Percentiles rank a stretch among this genome's conserved stretches.
These are phyloP conservation scores for Colletotrichum sansevieriae DNA, from an alignment of 2,329 filamentous ascomycete species.

Conservation along the genomic window DNA sequence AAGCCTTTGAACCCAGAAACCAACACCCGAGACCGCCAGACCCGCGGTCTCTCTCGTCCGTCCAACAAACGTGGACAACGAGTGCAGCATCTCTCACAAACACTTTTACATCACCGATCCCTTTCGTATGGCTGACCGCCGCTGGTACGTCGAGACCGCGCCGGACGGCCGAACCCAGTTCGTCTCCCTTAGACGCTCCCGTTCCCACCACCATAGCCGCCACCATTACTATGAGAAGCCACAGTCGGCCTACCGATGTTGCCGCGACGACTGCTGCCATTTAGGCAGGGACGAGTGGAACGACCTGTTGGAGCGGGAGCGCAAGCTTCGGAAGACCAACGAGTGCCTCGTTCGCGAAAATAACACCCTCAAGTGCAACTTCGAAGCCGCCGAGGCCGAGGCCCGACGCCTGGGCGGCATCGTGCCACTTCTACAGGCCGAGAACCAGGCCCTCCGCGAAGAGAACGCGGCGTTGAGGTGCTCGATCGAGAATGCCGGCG, in stretches of 20 bases:
- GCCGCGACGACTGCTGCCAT: slow-evolving; percentile 52
- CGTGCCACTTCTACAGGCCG: slow-evolving; percentile 54
- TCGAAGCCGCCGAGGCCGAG: slow-evolving; percentile 53
- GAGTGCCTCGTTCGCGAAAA: slow-evolving; percentile 50
- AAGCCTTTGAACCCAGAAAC: background rate
- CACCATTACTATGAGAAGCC: slow-evolving; percentile 46
- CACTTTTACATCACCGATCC: slow-evolving; percentile 19
- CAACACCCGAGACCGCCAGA: background rate
- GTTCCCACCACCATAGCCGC: slow-evolving; percentile 50
- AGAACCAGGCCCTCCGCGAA: slow-evolving; percentile 52
- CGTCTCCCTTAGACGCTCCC: slow-evolving; percentile 56
- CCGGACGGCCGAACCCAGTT: slow-evolving; percentile 52
- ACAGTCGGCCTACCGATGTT: slow-evolving; percentile 18
- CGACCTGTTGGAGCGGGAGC: slow-evolving; percentile 53
- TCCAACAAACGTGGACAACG: slow-evolving; percentile 38
- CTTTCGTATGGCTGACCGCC: slow-evolving; percentile 50
- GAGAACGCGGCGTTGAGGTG: slow-evolving; percentile 57
- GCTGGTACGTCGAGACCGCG: slow-evolving; percentile 53
- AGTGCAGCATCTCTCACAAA: slow-evolving; percentile 29
- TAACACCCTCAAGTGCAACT: slow-evolving; percentile 51
- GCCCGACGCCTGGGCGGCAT: slow-evolving; percentile 51
- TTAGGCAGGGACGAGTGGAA: slow-evolving; percentile 55
- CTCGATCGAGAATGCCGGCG: slow-evolving; percentile 51
- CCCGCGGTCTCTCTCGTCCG: slow-evolving; percentile 18
- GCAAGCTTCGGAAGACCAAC: slow-evolving; percentile 52